Evolutionary conservation across 2,329 filamentous ascomycete species (phyloP).

Genomic region (Ceratocystis colombiana): DNA sequence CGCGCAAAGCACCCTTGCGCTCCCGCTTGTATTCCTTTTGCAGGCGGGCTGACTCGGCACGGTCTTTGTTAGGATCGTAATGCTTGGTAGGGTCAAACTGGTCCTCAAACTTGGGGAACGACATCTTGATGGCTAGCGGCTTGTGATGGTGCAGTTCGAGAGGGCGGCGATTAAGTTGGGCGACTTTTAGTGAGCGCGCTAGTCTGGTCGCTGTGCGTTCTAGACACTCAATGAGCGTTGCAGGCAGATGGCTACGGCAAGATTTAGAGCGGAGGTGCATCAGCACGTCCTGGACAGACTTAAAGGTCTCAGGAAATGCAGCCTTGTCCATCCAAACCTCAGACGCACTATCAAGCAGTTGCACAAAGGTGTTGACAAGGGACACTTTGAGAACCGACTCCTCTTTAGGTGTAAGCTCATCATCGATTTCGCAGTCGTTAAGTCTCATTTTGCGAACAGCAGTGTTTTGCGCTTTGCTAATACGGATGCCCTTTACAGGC

Average conservation of each 20-base stretch:
- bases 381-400: slow-evolving; percentile 43
- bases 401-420: slow-evolving; percentile 28
- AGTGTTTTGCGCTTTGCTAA: slow-evolving; percentile 37
- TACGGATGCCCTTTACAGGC: slow-evolving; percentile 42
- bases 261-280: slow-evolving; percentile 46
- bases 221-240: slow-evolving; percentile 35
- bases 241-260: slow-evolving; percentile 30
- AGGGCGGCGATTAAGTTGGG: slow-evolving; percentile 60
- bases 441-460: slow-evolving; percentile 47
- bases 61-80: slow-evolving; percentile 91
- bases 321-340: slow-evolving; percentile 64
- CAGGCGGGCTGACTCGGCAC: slow-evolving; percentile 73
- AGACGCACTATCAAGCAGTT: slow-evolving; percentile 57
- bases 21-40: slow-evolving; percentile 89
- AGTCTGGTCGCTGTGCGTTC: slow-evolving; percentile 40
- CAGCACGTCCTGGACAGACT: slow-evolving; percentile 51
- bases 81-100: slow-evolving; percentile 88
- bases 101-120: slow-evolving; percentile 92
- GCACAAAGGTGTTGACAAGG: slow-evolving; percentile 51
- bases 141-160: slow-evolving; percentile 82
- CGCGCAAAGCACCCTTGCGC: slow-evolving; percentile 85
- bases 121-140: slow-evolving; percentile 76
- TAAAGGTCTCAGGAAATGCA: slow-evolving; percentile 58
- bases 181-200: slow-evolving; percentile 47
- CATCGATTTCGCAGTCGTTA: slow-evolving; percentile 42